These are phyloP conservation scores for Quambalaria eucalypti DNA, from an alignment of 1,284 basidiomycete genomes.

Conservation along the genomic window DNA sequence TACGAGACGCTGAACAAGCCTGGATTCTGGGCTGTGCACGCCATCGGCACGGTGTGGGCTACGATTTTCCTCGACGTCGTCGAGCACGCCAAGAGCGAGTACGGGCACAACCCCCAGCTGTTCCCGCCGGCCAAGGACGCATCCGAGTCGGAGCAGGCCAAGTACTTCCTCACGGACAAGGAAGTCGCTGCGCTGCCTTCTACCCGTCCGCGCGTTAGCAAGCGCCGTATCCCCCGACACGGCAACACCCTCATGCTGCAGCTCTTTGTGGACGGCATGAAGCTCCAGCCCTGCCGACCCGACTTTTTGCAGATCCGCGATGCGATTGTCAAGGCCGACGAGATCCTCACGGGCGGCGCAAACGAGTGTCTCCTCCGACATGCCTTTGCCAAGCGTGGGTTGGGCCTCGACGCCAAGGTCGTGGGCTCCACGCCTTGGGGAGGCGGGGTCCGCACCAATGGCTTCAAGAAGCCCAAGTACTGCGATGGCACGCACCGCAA, in stretches of 20 bases:
- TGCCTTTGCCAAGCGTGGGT: constrained; percentile 71
- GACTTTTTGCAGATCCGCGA: constrained; percentile 81
- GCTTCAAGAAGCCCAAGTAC: constrained; percentile 48
- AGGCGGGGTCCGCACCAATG: constrained; percentile 60
- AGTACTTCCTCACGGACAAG: constrained; percentile 50
- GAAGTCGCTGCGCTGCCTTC: constrained; percentile 47
- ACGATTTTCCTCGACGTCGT: constrained; percentile 68
- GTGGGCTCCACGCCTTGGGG: constrained; percentile 80
- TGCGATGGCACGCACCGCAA: constrained; percentile 36
- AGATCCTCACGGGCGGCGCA: constrained; percentile 78
- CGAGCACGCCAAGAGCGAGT: constrained; percentile 27
- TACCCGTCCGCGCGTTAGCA: constrained; percentile 50
- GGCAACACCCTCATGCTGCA: constrained; percentile 81
- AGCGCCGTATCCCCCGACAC: constrained; percentile 71
- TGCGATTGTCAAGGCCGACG: constrained; percentile 87
- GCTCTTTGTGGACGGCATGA: constrained; percentile 84
- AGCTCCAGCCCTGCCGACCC: constrained; percentile 83
- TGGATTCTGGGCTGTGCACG: constrained; percentile 58
- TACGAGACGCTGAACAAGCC: constrained; percentile 94
- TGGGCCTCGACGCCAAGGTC: constrained; percentile 47
- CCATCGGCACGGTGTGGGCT: constrained; percentile 91
- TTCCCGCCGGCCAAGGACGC: constrained; percentile 28
- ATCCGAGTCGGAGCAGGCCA: constrained; percentile 15
- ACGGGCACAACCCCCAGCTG: constrained; percentile 25
- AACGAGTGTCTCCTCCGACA: constrained; percentile 84